phyloP scores from a whole-genome alignment of 2,329 filamentous ascomycete species.

The Fusarium subglutinans region DNA sequence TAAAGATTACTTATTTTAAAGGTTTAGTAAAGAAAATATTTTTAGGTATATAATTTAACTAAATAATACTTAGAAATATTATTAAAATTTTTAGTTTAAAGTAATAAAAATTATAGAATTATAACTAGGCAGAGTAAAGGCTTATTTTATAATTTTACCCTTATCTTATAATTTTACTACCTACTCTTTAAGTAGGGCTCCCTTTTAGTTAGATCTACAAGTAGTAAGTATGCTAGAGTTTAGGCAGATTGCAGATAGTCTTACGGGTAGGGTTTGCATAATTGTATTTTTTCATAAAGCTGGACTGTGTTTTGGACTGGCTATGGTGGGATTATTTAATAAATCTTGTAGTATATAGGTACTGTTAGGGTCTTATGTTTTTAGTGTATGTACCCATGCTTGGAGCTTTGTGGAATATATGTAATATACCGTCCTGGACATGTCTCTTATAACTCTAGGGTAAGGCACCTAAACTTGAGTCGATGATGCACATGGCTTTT shows the following conservation, averaged over 20 bases:
- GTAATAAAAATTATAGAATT: too few relatives aligned
- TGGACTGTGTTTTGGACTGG: background rate
- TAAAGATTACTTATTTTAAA: too few relatives aligned
- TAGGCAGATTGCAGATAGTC: background rate
- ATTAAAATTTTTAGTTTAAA: too few relatives aligned
- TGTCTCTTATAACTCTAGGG: background rate
- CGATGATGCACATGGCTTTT: constrained; percentile 25
- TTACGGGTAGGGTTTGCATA: background rate
- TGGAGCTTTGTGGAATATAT: background rate
- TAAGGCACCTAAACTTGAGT: background rate
- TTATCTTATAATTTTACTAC: too few relatives aligned
- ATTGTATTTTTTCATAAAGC: background rate
- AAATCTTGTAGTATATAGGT: too few relatives aligned
- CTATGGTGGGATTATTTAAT: background rate
- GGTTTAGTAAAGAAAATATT: too few relatives aligned
- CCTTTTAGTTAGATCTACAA: too few relatives aligned
- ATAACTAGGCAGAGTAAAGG: too few relatives aligned
- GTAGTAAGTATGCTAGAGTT: background rate
- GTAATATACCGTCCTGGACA: background rate
- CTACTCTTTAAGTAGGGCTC: too few relatives aligned
- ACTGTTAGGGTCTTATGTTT: background rate
- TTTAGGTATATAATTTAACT: too few relatives aligned
- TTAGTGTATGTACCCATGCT: background rate
- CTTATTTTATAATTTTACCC: too few relatives aligned
- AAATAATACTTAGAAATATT: too few relatives aligned